Conservation (phyloP, 192 early-diverging fungal genomes). For the Helicostylum pulchrum region DNA sequence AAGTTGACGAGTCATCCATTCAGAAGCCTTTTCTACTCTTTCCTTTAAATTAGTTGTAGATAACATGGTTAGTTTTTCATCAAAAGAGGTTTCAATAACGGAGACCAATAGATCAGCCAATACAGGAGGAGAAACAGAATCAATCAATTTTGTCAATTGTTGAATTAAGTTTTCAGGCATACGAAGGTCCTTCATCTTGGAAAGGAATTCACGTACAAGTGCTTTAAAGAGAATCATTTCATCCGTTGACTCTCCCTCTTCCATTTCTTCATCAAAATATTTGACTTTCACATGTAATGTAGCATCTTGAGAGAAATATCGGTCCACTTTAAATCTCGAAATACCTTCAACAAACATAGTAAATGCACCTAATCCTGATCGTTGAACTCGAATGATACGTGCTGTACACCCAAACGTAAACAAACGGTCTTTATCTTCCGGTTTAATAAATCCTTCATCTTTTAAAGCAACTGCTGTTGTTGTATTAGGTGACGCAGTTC, state of each 20-base stretch:
- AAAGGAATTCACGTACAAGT: conserved; percentile 51
- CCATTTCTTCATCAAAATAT: conserved; percentile 46
- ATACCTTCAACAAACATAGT: conserved; percentile 63
- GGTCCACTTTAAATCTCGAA: conserved; percentile 9
- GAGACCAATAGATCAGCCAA: conserved; percentile 70
- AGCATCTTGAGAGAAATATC: conserved; percentile 14
- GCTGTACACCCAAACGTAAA: conserved; percentile 46
- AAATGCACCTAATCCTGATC: conserved; percentile 55
- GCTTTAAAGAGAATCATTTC: conserved; percentile 55
- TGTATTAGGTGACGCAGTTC: too few relatives aligned
- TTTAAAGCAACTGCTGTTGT: too few relatives aligned
- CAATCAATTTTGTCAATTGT: conserved; percentile 66
- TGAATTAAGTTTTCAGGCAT: conserved; percentile 60
- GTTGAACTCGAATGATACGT: conserved; percentile 47
- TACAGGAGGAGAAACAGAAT: conserved; percentile 52
- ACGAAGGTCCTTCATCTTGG: conserved; percentile 61
- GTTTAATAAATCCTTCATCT: background rate
- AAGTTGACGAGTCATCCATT: conserved; percentile 70
- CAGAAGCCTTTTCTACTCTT: conserved; percentile 55
- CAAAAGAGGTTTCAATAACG: conserved; percentile 67
- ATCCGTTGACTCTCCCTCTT: conserved; percentile 47
- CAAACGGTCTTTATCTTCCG: conserved; percentile 24
- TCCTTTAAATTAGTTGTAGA: conserved; percentile 54
- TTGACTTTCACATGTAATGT: conserved; percentile 54
- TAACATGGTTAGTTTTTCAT: conserved; percentile 70